phyloP scores from a whole-genome alignment of 2,329 filamentous ascomycete species.

The Alternaria arbusti region DNA sequence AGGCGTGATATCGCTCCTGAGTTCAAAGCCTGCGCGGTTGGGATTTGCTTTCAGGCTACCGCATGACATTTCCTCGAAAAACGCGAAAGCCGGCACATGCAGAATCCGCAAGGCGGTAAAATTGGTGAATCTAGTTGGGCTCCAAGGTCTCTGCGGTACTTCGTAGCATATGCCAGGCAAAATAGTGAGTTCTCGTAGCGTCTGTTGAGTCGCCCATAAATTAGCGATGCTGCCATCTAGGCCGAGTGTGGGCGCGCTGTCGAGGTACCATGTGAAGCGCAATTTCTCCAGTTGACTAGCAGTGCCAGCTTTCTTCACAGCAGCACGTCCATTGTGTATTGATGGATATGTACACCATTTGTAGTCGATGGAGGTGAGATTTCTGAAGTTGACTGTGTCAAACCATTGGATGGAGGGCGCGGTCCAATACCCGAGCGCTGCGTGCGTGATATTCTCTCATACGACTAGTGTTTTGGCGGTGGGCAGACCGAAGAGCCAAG shows the following conservation, averaged over 20 bases:
- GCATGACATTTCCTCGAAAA: neutral
- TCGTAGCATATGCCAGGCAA: neutral
- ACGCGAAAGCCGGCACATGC: neutral
- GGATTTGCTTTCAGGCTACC: neutral
- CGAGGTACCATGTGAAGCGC: neutral
- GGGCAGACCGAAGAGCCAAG: neutral
- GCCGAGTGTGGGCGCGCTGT: neutral
- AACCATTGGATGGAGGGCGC: neutral
- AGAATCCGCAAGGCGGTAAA: neutral
- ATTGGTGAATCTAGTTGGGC: neutral
- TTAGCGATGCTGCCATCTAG: neutral
- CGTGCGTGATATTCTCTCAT: neutral
- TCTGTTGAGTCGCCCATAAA: neutral
- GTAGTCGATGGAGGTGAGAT: neutral
- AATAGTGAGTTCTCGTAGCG: neutral
- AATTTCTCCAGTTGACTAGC: neutral
- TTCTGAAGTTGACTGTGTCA: neutral
- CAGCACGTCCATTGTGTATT: too few species aligned
- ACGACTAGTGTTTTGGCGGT: neutral
- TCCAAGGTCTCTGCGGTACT: neutral
- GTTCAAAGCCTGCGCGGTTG: neutral
- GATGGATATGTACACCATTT: neutral
- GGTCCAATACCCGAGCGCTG: accelerated
- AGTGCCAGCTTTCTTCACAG: neutral
- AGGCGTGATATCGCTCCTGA: neutral